Evolutionary conservation across 1,284 basidiomycete species (phyloP), one percentile per base, ranked within the genome.

Genomic region (Trametes polyzona): DNA sequence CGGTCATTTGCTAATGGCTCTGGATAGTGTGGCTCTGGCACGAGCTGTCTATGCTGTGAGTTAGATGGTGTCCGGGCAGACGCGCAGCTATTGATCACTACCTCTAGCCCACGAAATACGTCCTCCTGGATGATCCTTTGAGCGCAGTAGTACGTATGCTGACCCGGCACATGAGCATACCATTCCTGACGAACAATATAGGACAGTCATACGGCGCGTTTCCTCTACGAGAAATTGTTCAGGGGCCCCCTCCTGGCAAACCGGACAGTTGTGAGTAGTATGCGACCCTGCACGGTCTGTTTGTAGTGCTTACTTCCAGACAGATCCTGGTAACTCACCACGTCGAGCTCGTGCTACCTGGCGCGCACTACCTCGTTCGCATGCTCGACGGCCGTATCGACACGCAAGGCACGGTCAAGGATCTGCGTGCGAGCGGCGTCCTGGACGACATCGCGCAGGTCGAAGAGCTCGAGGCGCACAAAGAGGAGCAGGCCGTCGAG

Each of bases 381-480:
- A 87, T 92, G 86, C 76, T 89, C 8, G 87, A 90, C 63, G 90
- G 89, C 4, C 77, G 85, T 11, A 83, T 92, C 49, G 86, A 89
- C 52, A 83, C 82, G 0, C 83, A 89, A 63, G 90, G 90, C 0
- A 80, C 77, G 0, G 74, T 88, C 17, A 75, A 79, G 51, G 86
- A 88, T 1, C 76, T 91, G 4, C 79, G 78, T 21, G 76, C 74
- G 0, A 77, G 73, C 49, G 88, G 87, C n/a, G 62, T 85, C 1
- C 73, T 91, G 6, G 83, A 88, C 24, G 75, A 46, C 17, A 11
- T 32, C 30, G 43, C 43, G 9, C 24, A 39, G 6, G 36, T 8
- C 17, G 36, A 39, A 9, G 36, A 39, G 19, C 2, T 21, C 10
- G 36, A 6, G 4, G 36, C 19, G 36, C 17, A 21, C 12, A 7